These are phyloP conservation scores for Ceratobasidium sp. DNA, from an alignment of 1,284 basidiomycete species.

Conservation along the genomic window DNA sequence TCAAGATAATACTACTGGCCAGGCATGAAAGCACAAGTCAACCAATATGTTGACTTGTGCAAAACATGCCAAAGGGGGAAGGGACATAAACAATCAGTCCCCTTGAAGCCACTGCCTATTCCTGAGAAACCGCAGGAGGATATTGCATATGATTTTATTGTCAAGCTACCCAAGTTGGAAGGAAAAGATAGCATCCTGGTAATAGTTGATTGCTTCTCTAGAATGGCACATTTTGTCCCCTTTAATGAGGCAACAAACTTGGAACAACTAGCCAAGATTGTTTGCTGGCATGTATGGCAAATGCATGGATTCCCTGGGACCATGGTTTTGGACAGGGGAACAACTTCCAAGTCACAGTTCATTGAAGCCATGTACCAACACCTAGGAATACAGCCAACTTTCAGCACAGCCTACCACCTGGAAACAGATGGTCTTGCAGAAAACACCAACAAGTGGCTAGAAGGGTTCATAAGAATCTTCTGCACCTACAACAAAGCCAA, in stretches of 20 bases:
- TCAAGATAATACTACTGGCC: constrained; percentile 47
- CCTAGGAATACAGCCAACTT: too few relatives aligned
- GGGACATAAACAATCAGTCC: too few relatives aligned
- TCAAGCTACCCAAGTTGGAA: too few relatives aligned
- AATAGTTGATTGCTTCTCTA: constrained; percentile 52
- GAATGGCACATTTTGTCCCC: constrained; percentile 51
- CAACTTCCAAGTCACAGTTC: constrained; percentile 43
- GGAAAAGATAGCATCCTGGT: too few relatives aligned
- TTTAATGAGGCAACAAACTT: constrained; percentile 39
- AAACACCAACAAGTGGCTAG: constrained; percentile 46
- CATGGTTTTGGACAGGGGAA: not conserved
- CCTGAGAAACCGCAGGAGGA: too few relatives aligned
- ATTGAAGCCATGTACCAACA: constrained; percentile 38
- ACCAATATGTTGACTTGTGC: too few relatives aligned
- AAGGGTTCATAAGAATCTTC: constrained; percentile 43
- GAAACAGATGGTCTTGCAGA: constrained; percentile 50
- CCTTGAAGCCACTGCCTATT: constrained; percentile 49
- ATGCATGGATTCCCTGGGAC: constrained; percentile 15
- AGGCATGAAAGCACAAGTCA: constrained; percentile 46
- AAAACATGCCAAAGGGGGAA: too few relatives aligned
- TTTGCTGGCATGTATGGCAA: constrained; percentile 40
- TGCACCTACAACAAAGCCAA: constrained; percentile 40
- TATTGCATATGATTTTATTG: too few relatives aligned
- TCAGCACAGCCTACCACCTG: constrained; percentile 47
- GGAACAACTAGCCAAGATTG: constrained; percentile 38